Percentiles rank a stretch among this genome's conserved stretches.
Conservation (phyloP, 2,329 filamentous ascomycete species). For the Fonsecaea erecta region DNA sequence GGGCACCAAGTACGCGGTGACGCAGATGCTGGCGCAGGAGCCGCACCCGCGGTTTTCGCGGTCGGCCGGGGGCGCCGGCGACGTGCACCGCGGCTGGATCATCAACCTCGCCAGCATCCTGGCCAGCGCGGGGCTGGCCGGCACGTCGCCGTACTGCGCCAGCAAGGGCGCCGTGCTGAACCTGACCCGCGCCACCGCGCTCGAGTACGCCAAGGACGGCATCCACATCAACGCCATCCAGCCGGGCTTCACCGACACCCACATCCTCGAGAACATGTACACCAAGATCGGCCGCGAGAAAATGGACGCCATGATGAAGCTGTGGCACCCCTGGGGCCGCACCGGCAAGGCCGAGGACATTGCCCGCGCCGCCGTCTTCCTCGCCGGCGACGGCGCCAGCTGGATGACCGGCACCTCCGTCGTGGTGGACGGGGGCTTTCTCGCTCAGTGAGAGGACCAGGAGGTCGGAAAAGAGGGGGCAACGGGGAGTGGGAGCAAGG, state of each 20-base stretch:
- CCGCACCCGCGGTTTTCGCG: constrained; percentile 20
- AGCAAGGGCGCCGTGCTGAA: constrained; percentile 54
- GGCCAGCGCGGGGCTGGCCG: constrained; percentile 24
- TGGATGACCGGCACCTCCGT: constrained; percentile 52
- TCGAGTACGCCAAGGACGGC: constrained; percentile 50
- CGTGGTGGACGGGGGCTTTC: constrained; percentile 54
- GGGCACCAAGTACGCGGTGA: constrained; percentile 44
- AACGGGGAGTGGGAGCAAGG: neutral
- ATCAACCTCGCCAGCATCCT: constrained; percentile 30
- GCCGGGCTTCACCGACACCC: constrained; percentile 47
- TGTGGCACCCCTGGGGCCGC: constrained; percentile 35
- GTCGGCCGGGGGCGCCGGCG: constrained; percentile 9
- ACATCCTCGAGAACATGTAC: constrained; percentile 47
- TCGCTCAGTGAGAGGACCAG: constrained; percentile 29
- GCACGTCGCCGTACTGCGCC: constrained; percentile 46
- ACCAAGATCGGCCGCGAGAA: constrained; percentile 20
- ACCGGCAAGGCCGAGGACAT: constrained; percentile 44
- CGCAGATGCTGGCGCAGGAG: constrained; percentile 33
- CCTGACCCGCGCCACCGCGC: constrained; percentile 51
- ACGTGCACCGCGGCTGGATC: constrained; percentile 53
- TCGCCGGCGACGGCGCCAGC: constrained; percentile 53
- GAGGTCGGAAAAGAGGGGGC: neutral
- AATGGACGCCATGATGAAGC: constrained; percentile 17
- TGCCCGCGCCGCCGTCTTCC: constrained; percentile 49
- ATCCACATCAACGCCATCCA: constrained; percentile 52